phyloP scores from a whole-genome alignment of 169 alveolate genomes.

The Sarcocystis neurona region DNA sequence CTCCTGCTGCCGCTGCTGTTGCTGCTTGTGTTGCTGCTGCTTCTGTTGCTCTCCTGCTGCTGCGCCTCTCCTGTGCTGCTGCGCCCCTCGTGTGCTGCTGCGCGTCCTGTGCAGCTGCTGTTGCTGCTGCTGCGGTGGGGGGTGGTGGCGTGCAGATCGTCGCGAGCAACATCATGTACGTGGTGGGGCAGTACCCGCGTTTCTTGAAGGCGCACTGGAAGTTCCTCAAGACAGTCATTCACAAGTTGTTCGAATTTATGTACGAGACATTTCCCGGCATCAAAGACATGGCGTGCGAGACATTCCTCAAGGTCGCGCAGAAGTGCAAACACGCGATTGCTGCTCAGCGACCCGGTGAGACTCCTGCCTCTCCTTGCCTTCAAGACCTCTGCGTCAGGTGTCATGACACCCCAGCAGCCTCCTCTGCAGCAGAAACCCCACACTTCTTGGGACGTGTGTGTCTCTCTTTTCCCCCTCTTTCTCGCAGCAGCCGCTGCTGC shows the following conservation, averaged over 20 bases:
- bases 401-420: too few relatives aligned
- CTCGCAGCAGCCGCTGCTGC: too few relatives aligned
- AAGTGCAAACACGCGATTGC: constrained; percentile 90
- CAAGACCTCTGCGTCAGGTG: too few relatives aligned
- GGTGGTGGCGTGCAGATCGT: constrained; percentile 43
- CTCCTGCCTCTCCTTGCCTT: constrained; percentile 67
- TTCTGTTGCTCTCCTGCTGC: too few relatives aligned
- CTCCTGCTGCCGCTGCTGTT: too few relatives aligned
- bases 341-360: constrained; percentile 74
- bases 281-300: constrained; percentile 98
- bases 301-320: constrained; percentile 92
- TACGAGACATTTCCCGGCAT: constrained; percentile 99
- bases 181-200: constrained; percentile 98
- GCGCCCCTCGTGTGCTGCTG: too few relatives aligned
- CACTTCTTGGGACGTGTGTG: too few relatives aligned
- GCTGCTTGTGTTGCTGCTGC: too few relatives aligned
- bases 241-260: constrained; percentile 99
- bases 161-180: constrained; percentile 94
- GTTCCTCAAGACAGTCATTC: constrained; percentile 96
- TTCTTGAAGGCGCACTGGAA: constrained; percentile 96
- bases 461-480: too few relatives aligned
- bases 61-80: too few relatives aligned
- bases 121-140: not conserved
- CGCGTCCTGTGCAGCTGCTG: too few relatives aligned
- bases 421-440: too few relatives aligned